phyloP scores from a whole-genome alignment of 495 filamentous ascomycete species.

The Wilcoxina mikolae region DNA sequence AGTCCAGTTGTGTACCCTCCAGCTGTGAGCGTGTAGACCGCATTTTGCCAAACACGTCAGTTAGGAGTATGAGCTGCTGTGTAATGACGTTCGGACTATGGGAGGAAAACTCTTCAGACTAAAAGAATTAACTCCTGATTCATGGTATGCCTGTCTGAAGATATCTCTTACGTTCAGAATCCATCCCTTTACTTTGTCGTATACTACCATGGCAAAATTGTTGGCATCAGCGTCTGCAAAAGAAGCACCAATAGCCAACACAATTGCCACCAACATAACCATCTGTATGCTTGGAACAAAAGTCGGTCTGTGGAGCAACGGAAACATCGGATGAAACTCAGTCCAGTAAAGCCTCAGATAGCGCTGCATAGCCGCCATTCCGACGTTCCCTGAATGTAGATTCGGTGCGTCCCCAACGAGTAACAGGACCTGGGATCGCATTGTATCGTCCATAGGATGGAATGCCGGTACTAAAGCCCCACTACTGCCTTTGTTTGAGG shows the following conservation, averaged over 20 bases:
- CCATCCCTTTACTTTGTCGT: conserved; percentile 26
- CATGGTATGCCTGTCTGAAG: neutral
- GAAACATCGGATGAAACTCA: conserved; percentile 37
- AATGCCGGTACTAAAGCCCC: conserved; percentile 15
- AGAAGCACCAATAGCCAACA: conserved; percentile 27
- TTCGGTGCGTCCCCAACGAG: conserved; percentile 22
- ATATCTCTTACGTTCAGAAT: conserved; percentile 19
- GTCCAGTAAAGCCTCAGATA: conserved; percentile 28
- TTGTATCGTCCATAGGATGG: conserved; percentile 26
- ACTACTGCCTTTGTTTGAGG: conserved; percentile 15
- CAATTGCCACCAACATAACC: conserved; percentile 31
- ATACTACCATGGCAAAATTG: conserved; percentile 26
- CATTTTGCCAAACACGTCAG: conserved; percentile 28
- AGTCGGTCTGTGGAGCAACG: conserved; percentile 38
- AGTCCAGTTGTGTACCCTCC: conserved; percentile 23
- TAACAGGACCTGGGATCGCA: conserved; percentile 22
- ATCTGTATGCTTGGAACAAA: conserved; percentile 37
- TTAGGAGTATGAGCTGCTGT: conserved; percentile 26
- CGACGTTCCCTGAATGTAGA: conserved; percentile 20
- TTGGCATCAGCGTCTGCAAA: conserved; percentile 24
- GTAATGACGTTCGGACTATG: conserved; percentile 19
- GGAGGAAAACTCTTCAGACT: conserved; percentile 27
- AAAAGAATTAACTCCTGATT: neutral
- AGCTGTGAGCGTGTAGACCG: conserved; percentile 24
- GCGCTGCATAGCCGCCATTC: conserved; percentile 24